Conservation (phyloP, 495 filamentous ascomycete species). For the Xylona heveae region DNA sequence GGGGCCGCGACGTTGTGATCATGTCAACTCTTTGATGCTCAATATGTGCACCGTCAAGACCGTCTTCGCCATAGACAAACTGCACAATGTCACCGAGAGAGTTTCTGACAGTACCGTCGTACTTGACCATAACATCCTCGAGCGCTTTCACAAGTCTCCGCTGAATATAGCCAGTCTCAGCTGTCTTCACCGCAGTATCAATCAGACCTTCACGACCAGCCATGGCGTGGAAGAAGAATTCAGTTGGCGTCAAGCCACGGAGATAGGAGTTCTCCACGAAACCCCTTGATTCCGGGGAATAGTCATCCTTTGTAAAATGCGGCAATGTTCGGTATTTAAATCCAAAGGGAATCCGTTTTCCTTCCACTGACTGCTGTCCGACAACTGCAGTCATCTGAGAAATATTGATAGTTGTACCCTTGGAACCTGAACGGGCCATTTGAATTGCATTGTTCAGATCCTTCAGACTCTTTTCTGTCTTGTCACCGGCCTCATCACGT, state of each 20-base stretch:
- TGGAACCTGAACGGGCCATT: constrained; percentile 91
- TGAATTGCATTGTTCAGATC: constrained; percentile 87
- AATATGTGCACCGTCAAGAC: constrained; percentile 73
- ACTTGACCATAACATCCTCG: constrained; percentile 93
- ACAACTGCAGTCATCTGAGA: constrained; percentile 98
- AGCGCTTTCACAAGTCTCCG: constrained; percentile 93
- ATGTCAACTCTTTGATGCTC: constrained; percentile 81
- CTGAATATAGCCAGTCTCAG: constrained; percentile 97
- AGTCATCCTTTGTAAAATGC: constrained; percentile 98
- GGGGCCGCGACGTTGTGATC: constrained; percentile 47
- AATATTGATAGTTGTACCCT: constrained; percentile 96
- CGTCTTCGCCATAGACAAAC: constrained; percentile 95
- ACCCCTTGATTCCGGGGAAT: constrained; percentile 86
- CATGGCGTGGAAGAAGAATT: constrained; percentile 99
- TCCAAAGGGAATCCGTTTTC: constrained; percentile 96
- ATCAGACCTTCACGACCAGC: constrained; percentile 99
- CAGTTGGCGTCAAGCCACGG: constrained; percentile 79
- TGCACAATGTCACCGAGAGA: constrained; percentile 93
- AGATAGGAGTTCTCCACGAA: constrained; percentile 99
- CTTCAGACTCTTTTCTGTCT: constrained; percentile 76
- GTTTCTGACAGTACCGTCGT: constrained; percentile 93
- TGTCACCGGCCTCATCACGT: constrained; percentile 88
- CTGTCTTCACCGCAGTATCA: constrained; percentile 98
- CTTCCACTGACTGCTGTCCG: constrained; percentile 92
- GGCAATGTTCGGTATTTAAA: constrained; percentile 97